A percentile compares a stretch with the other conserved stretches of the same genome.
Conservation (phyloP, 305 asterid genomes). For the Petunia hybrid region DNA sequence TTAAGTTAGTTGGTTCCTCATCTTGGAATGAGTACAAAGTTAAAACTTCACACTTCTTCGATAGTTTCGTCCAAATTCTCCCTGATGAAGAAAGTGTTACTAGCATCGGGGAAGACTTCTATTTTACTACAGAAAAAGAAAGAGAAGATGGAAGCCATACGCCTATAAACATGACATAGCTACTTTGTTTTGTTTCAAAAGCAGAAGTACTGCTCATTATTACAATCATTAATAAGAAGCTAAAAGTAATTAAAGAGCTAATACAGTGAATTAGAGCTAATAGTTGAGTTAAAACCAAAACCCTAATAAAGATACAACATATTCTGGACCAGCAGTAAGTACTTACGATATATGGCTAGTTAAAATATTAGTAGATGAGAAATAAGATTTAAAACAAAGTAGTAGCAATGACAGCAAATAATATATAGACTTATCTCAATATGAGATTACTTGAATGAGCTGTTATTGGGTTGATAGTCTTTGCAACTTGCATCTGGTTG, state of each 20-base stretch:
- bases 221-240: neutral
- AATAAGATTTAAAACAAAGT: neutral
- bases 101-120: neutral
- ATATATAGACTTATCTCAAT: conserved; percentile 13
- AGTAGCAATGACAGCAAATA: conserved; percentile 3
- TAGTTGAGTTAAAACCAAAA: neutral
- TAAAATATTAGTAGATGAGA: neutral
- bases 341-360: neutral
- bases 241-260: neutral
- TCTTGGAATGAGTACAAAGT: neutral
- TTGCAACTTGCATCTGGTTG: conserved; percentile 50
- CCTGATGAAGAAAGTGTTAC: neutral
- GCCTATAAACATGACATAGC: neutral
- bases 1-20: neutral
- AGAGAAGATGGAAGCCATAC: neutral
- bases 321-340: neutral
- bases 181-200: neutral
- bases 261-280: neutral
- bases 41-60: neutral
- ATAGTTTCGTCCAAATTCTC: neutral
- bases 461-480: conserved; percentile 41
- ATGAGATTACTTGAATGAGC: conserved; percentile 52
- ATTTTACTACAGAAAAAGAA: neutral
- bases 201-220: neutral
- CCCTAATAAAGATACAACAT: neutral